phyloP scores from a whole-genome alignment of 352 stramenopile genomes.

The Globisporangium rhizosaccharum region DNA sequence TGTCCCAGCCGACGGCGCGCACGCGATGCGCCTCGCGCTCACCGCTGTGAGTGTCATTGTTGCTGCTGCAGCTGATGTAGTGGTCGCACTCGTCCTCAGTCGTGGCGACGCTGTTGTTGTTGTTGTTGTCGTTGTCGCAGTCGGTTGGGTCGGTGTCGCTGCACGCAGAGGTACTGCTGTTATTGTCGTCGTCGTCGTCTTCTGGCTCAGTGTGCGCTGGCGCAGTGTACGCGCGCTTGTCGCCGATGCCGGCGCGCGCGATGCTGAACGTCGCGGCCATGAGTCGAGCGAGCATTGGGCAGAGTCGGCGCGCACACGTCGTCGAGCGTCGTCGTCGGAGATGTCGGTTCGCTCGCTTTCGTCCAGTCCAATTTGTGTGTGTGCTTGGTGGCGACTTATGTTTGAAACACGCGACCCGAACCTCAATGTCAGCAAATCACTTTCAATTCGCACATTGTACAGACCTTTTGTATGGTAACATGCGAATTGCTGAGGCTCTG shows the following conservation, averaged over 20 bases:
- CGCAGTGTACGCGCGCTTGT: background rate
- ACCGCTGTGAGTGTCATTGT: background rate
- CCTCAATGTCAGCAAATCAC: background rate
- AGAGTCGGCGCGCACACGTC: background rate
- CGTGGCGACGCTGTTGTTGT: background rate
- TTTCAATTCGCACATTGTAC: too few species aligned
- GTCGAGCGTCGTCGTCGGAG: background rate
- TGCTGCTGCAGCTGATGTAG: background rate
- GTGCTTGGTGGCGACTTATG: background rate
- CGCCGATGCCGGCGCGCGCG: background rate
- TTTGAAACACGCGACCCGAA: background rate
- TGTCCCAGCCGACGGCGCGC: slow-evolving; percentile 22
- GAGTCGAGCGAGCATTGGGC: slow-evolving; percentile 13
- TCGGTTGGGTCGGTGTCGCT: background rate
- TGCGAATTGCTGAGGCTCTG: too few species aligned
- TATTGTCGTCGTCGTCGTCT: background rate
- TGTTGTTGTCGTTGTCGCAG: background rate
- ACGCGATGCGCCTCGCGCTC: slow-evolving; percentile 20
- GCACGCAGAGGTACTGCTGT: background rate
- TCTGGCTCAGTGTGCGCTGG: background rate
- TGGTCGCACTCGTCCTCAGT: background rate
- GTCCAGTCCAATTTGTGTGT: background rate
- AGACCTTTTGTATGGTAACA: too few species aligned
- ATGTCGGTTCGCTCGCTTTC: background rate
- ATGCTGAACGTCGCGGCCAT: slow-evolving; percentile 21